These are phyloP conservation scores for Pseudogymnoascus verrucosus DNA, from an alignment of 2,329 filamentous ascomycete species.

Conservation along the genomic window DNA sequence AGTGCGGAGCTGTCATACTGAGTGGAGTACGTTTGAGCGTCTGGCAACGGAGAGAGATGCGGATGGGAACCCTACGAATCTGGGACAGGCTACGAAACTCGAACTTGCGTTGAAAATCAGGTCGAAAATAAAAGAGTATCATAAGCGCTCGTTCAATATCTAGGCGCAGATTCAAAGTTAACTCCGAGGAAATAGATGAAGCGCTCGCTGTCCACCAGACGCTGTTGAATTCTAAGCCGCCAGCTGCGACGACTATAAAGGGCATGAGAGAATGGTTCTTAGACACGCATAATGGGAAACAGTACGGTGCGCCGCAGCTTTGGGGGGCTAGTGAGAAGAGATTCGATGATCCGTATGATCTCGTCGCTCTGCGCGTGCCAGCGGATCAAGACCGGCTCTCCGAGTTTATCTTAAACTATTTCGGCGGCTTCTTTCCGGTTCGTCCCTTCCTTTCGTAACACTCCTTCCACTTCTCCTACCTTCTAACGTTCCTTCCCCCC, in stretches of 20 bases:
- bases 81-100: constrained; percentile 10
- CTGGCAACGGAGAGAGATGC: neutral
- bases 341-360: constrained; percentile 17
- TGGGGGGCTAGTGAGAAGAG: constrained; percentile 18
- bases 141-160: constrained; percentile 3
- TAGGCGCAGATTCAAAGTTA: neutral
- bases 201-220: constrained; percentile 16
- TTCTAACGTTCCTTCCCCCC: neutral
- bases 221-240: constrained; percentile 13
- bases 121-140: constrained; percentile 16
- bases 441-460: neutral
- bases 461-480: neutral
- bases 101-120: constrained; percentile 15
- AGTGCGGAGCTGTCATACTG: constrained; percentile 12
- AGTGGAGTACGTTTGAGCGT: constrained; percentile 14
- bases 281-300: neutral
- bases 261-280: constrained; percentile 20
- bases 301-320: constrained; percentile 13
- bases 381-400: constrained; percentile 23
- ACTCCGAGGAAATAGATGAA: constrained; percentile 10
- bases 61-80: constrained; percentile 4
- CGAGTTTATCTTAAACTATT: constrained; percentile 23
- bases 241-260: constrained; percentile 15
- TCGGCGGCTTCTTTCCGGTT: constrained; percentile 14
- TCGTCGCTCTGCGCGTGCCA: constrained; percentile 22